Percentiles rank a stretch among this genome's conserved stretches.
Conservation (phyloP, 2,329 filamentous ascomycete species). For the Aspergillus tamarii region DNA sequence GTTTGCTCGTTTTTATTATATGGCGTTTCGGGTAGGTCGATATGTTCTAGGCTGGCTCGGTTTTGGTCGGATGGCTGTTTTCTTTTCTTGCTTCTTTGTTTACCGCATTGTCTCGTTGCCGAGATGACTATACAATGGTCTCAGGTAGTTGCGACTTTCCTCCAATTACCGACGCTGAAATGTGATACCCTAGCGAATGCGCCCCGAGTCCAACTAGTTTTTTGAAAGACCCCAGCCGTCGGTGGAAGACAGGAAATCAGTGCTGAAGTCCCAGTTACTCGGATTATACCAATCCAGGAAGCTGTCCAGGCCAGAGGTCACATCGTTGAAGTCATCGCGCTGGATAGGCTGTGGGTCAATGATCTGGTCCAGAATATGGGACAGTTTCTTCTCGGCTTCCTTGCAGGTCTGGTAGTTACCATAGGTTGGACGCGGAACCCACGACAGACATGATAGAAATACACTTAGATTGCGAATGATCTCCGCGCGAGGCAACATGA, state of each 20-base stretch:
- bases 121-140: background rate
- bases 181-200: conserved; percentile 1
- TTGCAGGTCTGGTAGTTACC: conserved; percentile 41
- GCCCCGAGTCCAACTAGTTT: background rate
- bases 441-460: conserved; percentile 36
- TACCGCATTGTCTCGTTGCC: background rate
- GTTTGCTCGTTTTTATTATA: background rate
- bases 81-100: background rate
- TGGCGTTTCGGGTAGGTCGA: background rate
- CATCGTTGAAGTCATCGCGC: conserved; percentile 32
- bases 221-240: conserved; percentile 28
- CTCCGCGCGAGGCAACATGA: conserved; percentile 34
- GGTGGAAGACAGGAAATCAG: conserved; percentile 29
- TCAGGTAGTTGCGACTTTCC: background rate
- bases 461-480: conserved; percentile 40
- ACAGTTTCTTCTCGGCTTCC: conserved; percentile 40
- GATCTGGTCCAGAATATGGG: conserved; percentile 39
- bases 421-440: conserved; percentile 37
- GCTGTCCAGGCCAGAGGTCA: conserved; percentile 33
- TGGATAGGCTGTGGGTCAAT: conserved; percentile 39
- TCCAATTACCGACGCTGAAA: background rate
- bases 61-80: background rate
- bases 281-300: conserved; percentile 40
- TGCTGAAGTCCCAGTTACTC: conserved; percentile 37
- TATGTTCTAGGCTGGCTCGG: background rate